Conservation (phyloP, 2,329 filamentous ascomycete genomes). For the Rhynchosporium secalis region DNA sequence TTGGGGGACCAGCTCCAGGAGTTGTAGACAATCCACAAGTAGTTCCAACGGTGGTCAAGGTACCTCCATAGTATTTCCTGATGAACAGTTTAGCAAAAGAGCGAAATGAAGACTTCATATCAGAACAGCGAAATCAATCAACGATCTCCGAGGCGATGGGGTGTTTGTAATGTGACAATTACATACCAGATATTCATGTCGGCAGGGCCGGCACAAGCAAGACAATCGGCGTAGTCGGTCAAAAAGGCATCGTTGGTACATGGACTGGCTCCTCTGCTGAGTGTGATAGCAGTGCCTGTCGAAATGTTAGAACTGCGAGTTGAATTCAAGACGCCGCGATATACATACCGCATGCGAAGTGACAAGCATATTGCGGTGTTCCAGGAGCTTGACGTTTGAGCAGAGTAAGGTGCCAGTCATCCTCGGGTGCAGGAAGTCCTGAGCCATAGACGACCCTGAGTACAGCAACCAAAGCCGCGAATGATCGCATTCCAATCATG, state of each 20-base stretch:
- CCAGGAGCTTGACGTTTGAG: conserved; percentile 28
- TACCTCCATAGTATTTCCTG: conserved; percentile 25
- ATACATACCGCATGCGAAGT: conserved; percentile 26
- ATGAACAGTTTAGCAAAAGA: too few species aligned
- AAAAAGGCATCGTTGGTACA: conserved; percentile 27
- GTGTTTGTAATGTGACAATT: too few species aligned
- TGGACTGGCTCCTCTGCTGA: conserved; percentile 14
- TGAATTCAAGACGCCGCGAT: background rate
- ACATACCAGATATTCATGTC: conserved; percentile 28
- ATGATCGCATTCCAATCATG: conserved; percentile 23
- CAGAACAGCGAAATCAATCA: too few species aligned
- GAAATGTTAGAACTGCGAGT: background rate
- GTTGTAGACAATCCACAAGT: conserved; percentile 22
- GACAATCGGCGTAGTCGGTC: conserved; percentile 27
- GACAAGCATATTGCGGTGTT: conserved; percentile 25
- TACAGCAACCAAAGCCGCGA: conserved; percentile 15
- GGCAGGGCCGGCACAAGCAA: conserved; percentile 29
- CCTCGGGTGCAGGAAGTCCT: conserved; percentile 9
- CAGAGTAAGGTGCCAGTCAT: conserved; percentile 20
- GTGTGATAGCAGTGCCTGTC: conserved; percentile 19
- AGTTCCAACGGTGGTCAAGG: conserved; percentile 20
- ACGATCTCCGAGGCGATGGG: too few species aligned
- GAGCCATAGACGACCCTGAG: conserved; percentile 15
- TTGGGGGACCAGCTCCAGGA: conserved; percentile 4
- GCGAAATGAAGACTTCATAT: too few species aligned